These are phyloP conservation scores for Boletus pseudo-olivaceus DNA, from an alignment of 768 basidiomycete species.

Conservation along the genomic window DNA sequence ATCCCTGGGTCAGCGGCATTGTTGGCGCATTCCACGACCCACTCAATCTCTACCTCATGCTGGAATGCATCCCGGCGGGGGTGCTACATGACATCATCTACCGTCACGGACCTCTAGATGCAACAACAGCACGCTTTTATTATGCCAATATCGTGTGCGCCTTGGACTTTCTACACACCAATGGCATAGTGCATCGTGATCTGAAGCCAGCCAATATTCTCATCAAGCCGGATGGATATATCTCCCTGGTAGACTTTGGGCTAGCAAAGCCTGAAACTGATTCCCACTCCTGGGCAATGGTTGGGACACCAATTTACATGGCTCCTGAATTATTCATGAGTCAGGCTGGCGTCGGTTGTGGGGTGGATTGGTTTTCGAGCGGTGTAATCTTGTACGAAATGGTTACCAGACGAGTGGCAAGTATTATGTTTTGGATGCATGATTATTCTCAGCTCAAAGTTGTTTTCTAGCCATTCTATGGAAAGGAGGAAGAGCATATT, in stretches of 20 bases:
- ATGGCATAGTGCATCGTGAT: slow-evolving; percentile 51
- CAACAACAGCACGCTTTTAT: slow-evolving; percentile 44
- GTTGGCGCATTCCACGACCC: slow-evolving; percentile 45
- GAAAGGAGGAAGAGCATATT: slow-evolving; percentile 24
- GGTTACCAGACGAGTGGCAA: slow-evolving; percentile 36
- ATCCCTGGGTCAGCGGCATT: slow-evolving; percentile 49
- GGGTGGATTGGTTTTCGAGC: slow-evolving; percentile 55
- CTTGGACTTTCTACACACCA: slow-evolving; percentile 43
- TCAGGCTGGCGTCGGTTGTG: slow-evolving; percentile 23
- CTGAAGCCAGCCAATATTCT: slow-evolving; percentile 59
- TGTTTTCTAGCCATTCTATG: slow-evolving; percentile 25
- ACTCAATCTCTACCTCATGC: slow-evolving; percentile 45
- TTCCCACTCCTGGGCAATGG: slow-evolving; percentile 30
- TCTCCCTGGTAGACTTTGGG: slow-evolving; percentile 53
- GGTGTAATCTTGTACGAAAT: slow-evolving; percentile 54
- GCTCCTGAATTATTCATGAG: slow-evolving; percentile 44
- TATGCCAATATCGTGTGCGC: slow-evolving; percentile 51
- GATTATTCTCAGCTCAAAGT: neutral
- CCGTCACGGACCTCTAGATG: slow-evolving; percentile 30
- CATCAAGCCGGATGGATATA: slow-evolving; percentile 53
- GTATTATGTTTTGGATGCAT: slow-evolving; percentile 10
- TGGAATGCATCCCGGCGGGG: slow-evolving; percentile 49
- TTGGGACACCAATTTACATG: slow-evolving; percentile 48
- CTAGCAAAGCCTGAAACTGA: slow-evolving; percentile 24
- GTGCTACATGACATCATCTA: slow-evolving; percentile 39